phyloP scores from a whole-genome alignment of 306 rosid genomes.

The Abrus precatorius region DNA sequence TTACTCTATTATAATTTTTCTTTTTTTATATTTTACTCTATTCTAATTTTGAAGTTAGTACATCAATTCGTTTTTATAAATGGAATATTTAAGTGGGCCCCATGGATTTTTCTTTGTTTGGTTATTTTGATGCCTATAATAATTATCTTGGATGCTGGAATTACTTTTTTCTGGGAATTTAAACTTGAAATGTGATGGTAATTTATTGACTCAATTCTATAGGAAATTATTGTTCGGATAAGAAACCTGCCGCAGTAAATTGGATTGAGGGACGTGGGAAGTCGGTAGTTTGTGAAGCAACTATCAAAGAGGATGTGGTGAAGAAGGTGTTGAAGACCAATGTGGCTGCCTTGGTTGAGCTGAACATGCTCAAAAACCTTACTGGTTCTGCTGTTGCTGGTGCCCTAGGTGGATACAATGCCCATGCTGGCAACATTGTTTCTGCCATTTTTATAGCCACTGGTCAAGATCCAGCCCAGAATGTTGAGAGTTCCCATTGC shows the following conservation, averaged over 20 bases:
- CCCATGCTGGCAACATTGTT: conserved; percentile 78
- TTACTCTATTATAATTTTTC: background rate
- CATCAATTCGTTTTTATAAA: background rate
- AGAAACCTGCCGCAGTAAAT: conserved; percentile 73
- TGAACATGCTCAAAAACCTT: conserved; percentile 73
- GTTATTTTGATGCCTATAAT: conserved; percentile 6
- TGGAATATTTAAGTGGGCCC: background rate
- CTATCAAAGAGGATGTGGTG: conserved; percentile 62
- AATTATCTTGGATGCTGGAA: background rate
- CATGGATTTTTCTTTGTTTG: background rate
- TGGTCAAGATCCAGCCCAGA: conserved; percentile 83
- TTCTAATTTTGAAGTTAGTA: background rate
- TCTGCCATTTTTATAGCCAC: conserved; percentile 77
- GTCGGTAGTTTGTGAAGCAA: conserved; percentile 70
- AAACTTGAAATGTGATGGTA: conserved; percentile 5
- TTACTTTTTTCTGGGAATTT: background rate
- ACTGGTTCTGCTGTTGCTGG: conserved; percentile 74
- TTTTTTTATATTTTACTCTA: background rate
- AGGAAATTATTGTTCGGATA: conserved; percentile 76
- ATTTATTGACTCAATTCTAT: background rate
- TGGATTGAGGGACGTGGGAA: conserved; percentile 79
- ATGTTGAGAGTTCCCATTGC: conserved; percentile 78
- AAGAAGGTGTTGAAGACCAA: conserved; percentile 68
- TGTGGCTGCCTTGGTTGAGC: conserved; percentile 67
- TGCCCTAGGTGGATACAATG: conserved; percentile 69